Conservation (phyloP, 208 protist species). For the Leishmania tarentolae region DNA sequence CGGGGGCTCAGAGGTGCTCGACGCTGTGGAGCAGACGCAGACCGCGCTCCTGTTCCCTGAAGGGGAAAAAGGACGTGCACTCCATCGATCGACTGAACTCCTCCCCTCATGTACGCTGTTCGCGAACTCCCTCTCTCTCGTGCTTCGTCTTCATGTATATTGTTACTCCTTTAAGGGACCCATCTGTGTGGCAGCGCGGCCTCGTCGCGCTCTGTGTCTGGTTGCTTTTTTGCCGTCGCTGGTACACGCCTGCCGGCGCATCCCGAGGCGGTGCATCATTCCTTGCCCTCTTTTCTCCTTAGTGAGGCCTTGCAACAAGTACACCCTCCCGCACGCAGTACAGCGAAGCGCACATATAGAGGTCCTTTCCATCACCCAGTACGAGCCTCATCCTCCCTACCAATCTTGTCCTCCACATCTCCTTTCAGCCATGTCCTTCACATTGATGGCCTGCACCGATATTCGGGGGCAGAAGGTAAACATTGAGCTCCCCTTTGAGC, state of each 20-base stretch:
- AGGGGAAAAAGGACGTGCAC: background rate
- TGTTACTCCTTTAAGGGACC: background rate
- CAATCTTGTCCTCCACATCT: background rate
- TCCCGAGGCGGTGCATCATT: background rate
- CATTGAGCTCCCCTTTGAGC: constrained; percentile 68
- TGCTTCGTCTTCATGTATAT: background rate
- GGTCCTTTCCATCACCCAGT: background rate
- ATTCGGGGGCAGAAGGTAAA: constrained; percentile 80
- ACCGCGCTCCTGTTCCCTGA: background rate
- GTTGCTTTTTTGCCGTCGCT: background rate
- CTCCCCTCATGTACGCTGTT: background rate
- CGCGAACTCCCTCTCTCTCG: background rate
- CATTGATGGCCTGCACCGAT: constrained; percentile 68
- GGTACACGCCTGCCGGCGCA: background rate
- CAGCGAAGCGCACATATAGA: background rate
- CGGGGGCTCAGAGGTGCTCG: background rate
- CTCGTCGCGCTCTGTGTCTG: background rate
- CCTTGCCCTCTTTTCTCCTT: background rate
- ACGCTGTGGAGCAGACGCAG: background rate
- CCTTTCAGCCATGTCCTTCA: constrained; percentile 42
- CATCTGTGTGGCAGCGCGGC: background rate
- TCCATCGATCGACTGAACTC: background rate
- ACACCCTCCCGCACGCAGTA: background rate
- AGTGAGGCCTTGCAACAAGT: background rate
- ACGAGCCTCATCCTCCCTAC: background rate